Percentiles rank a stretch among this genome's conserved stretches.
These are phyloP conservation scores for Curvularia sp. DNA, from an alignment of 2,329 filamentous ascomycete genomes.

Conservation along the genomic window DNA sequence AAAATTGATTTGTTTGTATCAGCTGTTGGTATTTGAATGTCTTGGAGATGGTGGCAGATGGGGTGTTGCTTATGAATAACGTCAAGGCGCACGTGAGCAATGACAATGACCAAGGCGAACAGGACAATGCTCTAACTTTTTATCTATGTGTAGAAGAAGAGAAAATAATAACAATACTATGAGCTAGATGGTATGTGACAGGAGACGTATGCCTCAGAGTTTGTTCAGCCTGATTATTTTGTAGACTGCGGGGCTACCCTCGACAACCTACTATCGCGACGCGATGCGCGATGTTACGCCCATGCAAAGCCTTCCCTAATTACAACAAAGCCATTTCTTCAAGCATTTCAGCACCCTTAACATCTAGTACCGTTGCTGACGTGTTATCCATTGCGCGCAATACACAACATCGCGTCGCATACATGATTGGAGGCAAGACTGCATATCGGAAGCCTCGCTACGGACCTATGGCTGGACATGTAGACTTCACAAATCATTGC, in stretches of 20 bases:
- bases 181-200: not conserved
- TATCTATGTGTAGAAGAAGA: not conserved
- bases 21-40: not conserved
- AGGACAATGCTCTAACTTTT: no score
- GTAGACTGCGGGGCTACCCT: not conserved
- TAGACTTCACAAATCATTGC: not conserved
- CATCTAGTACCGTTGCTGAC: not conserved
- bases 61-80: not conserved
- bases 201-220: not conserved
- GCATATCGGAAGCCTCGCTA: not conserved
- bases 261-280: not conserved
- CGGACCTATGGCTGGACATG: not conserved
- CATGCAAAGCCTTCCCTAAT: not conserved
- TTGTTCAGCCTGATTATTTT: not conserved
- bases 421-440: not conserved
- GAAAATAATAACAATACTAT: not conserved
- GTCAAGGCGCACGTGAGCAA: not conserved
- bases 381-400: not conserved
- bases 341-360: not conserved
- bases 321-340: not conserved
- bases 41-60: not conserved
- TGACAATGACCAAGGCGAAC: not conserved
- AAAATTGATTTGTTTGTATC: no score
- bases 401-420: not conserved
- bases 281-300: not conserved